Evolutionary conservation across 139 green algal species (phyloP), one percentile per base, ranked within the genome.

Genomic region (Zygnema cylindricum): DNA sequence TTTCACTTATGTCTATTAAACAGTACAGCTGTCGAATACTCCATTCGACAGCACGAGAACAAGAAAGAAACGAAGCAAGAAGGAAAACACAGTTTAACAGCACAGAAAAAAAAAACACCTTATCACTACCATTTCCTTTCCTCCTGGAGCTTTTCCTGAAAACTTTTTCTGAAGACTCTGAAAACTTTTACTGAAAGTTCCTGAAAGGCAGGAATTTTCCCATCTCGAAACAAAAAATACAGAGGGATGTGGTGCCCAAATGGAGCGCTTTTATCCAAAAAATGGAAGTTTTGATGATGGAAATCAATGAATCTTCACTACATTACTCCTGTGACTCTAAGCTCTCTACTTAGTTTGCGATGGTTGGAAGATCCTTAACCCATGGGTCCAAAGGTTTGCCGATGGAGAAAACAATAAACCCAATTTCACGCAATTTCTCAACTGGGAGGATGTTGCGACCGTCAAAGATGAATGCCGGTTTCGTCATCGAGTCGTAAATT

Each of bases 381-480:
- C 98, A 99, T 33, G 96, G 95, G 84, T 99, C 97, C 38, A 99
- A 94, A 0, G 98, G 98, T 95, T 99, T 99, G 88, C 98, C 98
- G 23, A 99, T 93, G 0, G 95, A 96, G 86, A 98, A 99, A 1
- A 99, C 96, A 2, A 99, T 96, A 93, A 99, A 99, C 43, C 98
- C 98, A 76, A 99, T 98, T 76, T 98, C 93, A 33, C 95, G 94
- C 76, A 99, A 94, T 78, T 95, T 92, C 21, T 93, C 92, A 89
- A 98, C 96, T 92, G 98, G 93, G 57, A 99, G 89, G 71, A 98
- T 95, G 93, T 98, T 98, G 84, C 98, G 95, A 43, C 98, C 97
- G 86, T 99, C 98, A 92, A 99, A 99, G n/a, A 99, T 86, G 86
- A 98, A 99, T 0, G 98, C 96, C 16, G 98, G 98, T 95, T 99